Evolutionary conservation across 1,139 yeast species (phyloP).

Genomic region (Zhuliangozyma blackwelliae): DNA sequence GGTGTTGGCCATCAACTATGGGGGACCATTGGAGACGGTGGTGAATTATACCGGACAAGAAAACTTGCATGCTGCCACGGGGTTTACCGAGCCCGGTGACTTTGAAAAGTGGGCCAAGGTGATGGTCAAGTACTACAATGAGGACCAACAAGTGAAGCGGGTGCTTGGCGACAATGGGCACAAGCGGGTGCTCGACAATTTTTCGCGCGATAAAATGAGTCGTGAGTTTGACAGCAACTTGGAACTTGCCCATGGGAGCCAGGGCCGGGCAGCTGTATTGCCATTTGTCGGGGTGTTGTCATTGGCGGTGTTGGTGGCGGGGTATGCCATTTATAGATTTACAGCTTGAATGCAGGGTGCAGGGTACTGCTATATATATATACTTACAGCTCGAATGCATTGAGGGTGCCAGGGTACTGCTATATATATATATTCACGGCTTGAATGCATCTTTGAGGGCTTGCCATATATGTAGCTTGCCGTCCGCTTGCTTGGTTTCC

Average conservation of each 20-base stretch:
- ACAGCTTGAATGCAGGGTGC: too few species aligned
- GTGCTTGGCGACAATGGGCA: conserved; percentile 49
- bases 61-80: conserved; percentile 54
- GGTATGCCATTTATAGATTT: conserved; percentile 4
- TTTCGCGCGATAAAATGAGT: conserved; percentile 65
- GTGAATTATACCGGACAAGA: conserved; percentile 38
- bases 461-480: conserved; percentile 28
- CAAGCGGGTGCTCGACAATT: conserved; percentile 45
- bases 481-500: too few species aligned
- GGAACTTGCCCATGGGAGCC: conserved; percentile 1
- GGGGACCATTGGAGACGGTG: conserved; percentile 91
- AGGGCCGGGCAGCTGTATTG: neutral
- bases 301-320: neutral
- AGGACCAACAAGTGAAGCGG: conserved; percentile 21
- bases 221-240: conserved; percentile 35
- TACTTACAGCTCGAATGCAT: too few species aligned
- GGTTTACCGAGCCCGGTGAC: conserved; percentile 63
- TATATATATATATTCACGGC: too few species aligned
- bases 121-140: conserved; percentile 39
- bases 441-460: conserved; percentile 31
- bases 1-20: conserved; percentile 80
- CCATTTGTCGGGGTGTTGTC: neutral
- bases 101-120: conserved; percentile 61
- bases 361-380: too few species aligned
- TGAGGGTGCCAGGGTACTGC: too few species aligned